phyloP scores from a whole-genome alignment of 2,329 filamentous ascomycete species.

The Calonectria leucothoes region DNA sequence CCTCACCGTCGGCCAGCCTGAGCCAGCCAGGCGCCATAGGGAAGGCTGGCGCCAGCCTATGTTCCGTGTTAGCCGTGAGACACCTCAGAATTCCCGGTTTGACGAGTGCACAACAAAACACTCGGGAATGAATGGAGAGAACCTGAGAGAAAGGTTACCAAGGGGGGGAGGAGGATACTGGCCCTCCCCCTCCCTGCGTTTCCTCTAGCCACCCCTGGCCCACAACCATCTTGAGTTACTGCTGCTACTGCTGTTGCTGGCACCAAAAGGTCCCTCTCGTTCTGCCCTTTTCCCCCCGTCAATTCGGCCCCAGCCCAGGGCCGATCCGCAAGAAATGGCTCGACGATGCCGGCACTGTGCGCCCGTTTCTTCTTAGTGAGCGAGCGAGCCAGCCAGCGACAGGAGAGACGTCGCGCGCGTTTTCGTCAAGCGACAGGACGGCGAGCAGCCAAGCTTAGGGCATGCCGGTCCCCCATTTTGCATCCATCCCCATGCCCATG shows the following conservation, averaged over 20 bases:
- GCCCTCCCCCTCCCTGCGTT: not conserved
- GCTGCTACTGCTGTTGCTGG: not conserved
- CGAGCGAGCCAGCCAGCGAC: not conserved
- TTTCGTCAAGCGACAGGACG: not conserved
- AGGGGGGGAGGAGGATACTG: not conserved
- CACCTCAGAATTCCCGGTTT: slow-evolving; percentile 15
- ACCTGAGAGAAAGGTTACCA: not conserved
- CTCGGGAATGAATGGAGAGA: not conserved
- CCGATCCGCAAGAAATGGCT: slow-evolving; percentile 23
- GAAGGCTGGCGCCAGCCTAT: not conserved
- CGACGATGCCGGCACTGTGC: slow-evolving; percentile 18
- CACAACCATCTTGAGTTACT: slow-evolving; percentile 7
- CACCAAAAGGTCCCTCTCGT: slow-evolving; percentile 1
- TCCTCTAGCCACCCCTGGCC: slow-evolving; percentile 3
- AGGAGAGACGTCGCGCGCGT: not conserved
- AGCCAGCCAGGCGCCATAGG: slow-evolving; percentile 17
- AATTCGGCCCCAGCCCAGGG: slow-evolving; percentile 14
- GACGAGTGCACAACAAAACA: not conserved
- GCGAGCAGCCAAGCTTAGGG: not conserved
- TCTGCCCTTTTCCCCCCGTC: not conserved
- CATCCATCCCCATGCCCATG: not conserved
- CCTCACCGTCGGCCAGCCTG: slow-evolving; percentile 23
- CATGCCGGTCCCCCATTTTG: not conserved
- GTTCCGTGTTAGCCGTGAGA: slow-evolving; percentile 28
- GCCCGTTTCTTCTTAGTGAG: slow-evolving; percentile 5